Base-by-base conservation (phyloP, 352 stramenopile species). In the Halophytophthora polymorphica region DNA sequence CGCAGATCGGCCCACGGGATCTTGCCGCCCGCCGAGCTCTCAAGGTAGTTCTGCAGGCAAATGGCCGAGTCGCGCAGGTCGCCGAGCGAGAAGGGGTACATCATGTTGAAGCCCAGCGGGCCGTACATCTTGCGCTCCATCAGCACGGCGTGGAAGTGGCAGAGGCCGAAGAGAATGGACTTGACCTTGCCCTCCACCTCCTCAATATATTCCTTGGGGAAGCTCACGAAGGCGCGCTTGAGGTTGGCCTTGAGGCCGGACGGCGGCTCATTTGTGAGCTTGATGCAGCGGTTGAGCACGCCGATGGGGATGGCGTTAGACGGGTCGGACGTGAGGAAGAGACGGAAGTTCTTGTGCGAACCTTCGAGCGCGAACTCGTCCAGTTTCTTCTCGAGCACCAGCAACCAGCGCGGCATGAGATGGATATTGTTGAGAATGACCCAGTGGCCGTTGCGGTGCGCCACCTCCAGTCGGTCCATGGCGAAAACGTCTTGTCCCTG, bases 351-450 rank as follows among this genome's bases (percentile, higher is more conserved):
- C 58, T 97, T 91, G 66, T 98, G 93, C 47, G 87, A 97, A 2
- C 83, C 89, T 64, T 96, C 88, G 13, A 95, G 62, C 14, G 84
- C 88, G 56, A 98, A 98, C 58, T 98, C 92, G 47, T 98, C 96
- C 21, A 98, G 77, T 52, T 98, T 98, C 60, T 98, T 98, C 74
- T 99, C 96, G 4, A 99, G 90, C 50, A 96, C 86, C 35, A 96
- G 70, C 28, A 98, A 72, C 95, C 95, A 99, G 13, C 89, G 88
- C 7, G 95, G 93, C 95, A 98, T 98, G 38, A 99, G 69, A 58
- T 99, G 96, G 44, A 98, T 97, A 64, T 99, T 99, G 68, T 98
- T 98, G 31, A 99, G 77, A 50, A 98, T 98, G 8, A 99, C 96
- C 96, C 96, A 99, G 68, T 98, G 90, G 18, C 96, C 96, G 46